phyloP scores from a whole-genome alignment of 148 eudicot genomes.

The Rhododendron molle region DNA sequence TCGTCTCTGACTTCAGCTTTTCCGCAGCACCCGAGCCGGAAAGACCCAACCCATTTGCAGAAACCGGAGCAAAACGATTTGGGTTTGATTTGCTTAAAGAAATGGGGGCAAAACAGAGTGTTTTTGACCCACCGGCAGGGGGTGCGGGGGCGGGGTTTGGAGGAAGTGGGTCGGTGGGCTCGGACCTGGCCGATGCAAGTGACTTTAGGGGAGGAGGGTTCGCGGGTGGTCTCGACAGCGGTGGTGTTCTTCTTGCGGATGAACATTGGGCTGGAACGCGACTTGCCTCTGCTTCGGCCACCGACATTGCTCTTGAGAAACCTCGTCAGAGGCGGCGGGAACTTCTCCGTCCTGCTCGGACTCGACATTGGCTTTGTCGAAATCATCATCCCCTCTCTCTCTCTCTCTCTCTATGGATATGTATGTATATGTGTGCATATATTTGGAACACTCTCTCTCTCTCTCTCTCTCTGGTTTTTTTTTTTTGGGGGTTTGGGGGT shows the following conservation, averaged over 20 bases:
- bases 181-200: conserved; percentile 96
- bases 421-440: background rate
- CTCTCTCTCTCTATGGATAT: background rate
- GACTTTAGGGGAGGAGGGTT: conserved; percentile 91
- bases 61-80: background rate
- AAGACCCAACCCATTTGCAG: conserved; percentile 38
- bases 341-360: conserved; percentile 66
- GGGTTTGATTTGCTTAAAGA: background rate
- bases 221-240: conserved; percentile 15
- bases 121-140: conserved; percentile 13
- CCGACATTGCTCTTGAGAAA: conserved; percentile 50
- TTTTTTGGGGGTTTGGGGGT: too few relatives aligned
- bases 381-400: conserved; percentile 27
- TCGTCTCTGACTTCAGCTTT: conserved; percentile 19
- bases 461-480: background rate
- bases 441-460: background rate
- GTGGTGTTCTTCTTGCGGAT: conserved; percentile 36
- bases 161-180: conserved; percentile 35
- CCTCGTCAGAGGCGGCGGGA: conserved; percentile 76
- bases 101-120: conserved; percentile 1
- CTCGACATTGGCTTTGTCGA: conserved; percentile 60
- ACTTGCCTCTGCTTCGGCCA: conserved; percentile 50
- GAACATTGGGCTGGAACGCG: conserved; percentile 55
- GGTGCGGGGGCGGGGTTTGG: background rate
- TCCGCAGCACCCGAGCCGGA: conserved; percentile 29